Base-by-base conservation (phyloP, 2,329 filamentous ascomycete species). In the Nemania sp. region DNA sequence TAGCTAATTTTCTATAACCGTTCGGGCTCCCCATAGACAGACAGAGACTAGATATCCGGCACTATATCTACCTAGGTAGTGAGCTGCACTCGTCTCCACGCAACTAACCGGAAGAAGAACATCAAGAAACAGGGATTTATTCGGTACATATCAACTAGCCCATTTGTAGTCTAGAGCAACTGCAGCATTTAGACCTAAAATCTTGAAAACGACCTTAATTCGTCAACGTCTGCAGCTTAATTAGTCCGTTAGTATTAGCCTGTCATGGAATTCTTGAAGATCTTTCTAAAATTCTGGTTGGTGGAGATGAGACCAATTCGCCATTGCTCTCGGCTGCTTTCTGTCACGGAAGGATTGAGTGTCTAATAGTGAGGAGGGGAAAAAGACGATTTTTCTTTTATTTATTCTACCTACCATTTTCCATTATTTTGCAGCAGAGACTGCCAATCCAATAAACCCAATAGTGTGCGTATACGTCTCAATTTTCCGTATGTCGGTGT, bases 101-200 rank as follows among this genome's bases (percentile, higher is more conserved):
- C 2, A 18, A 56, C 56, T 65, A 65, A 51, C 63, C 41, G 26
- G 45, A 38, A 43, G 18, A n/a, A 18, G 51, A 20, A 18, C 22
- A 24, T 29, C 11, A 27, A 52, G 5, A 29, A 27, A 27, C 22
- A 11, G 49, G 49, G 49, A 22, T 24, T 52, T 11, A 35, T 35
- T 35, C 32, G 7, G 32, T 3, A 29, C 4, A 52, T 29, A 8
- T 38, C 27, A 38, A n/a, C 29, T 54, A 38, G 29, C 52, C 29
- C 10, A 22, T n/a, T n/a, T 6, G 10, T 5, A 11, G 52, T 22
- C 27, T 49, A 20, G 45, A 5, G 45, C 45, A 49, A n/a, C n/a
- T 49, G 10, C 22, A 49, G 18, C 45, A 41, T 13, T 15, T 5
- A 15, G 5, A 15, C 38, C 38, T 49, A 22, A 13, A 51, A 51